Evolutionary conservation across 164 flowering plant genomes (phyloP), one percentile per base, ranked within the genome.

Genomic region (Kalanchoe fedtschenkoi): DNA sequence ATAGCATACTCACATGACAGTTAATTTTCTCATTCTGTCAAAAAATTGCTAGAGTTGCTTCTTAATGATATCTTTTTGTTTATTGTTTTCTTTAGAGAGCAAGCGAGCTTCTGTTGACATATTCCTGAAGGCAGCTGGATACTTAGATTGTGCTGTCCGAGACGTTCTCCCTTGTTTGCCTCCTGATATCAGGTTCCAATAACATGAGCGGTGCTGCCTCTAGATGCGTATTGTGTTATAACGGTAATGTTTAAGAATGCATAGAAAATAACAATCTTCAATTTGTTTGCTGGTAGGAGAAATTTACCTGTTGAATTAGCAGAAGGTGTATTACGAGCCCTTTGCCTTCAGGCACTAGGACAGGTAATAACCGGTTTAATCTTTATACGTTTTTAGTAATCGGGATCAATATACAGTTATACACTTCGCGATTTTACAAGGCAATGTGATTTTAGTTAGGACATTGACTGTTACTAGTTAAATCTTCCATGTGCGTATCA

Each of bases 101-200:
- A 87, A 83, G 68, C 70, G 87, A 65, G 78, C 85, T 59, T 79
- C 92, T 24, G 66, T 93, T 70, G 99, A 93, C 63, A 67, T 87
- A 65, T 85, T 93, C 72, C 67, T 93, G 64, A 90, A 83, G 77
- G 97, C 91, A 47, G 95, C 96, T 6, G 99, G 99, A 75, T 93
- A 85, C 75, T 78, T 93, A 67, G 99, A 90, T 66, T 93, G 85
- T 76, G 96, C 95, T 66, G 82, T 90, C 41, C 75, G 76, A 37
- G 81, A 90, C 67, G 87, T 93, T 70, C 84, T 86, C 34, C 99
- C 97, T 11, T 89, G 83, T 66, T 62, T 93, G 63, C 83, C 97
- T 33, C 56, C 76, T 59, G 95, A 85, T 67, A 61, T 77, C 69
- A 90, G 96, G 99, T 93, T 74, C 64, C 53, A 55, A 46, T 26